These are phyloP conservation scores for Hericium rajendrae DNA, from an alignment of 768 basidiomycete genomes.

Conservation along the genomic window DNA sequence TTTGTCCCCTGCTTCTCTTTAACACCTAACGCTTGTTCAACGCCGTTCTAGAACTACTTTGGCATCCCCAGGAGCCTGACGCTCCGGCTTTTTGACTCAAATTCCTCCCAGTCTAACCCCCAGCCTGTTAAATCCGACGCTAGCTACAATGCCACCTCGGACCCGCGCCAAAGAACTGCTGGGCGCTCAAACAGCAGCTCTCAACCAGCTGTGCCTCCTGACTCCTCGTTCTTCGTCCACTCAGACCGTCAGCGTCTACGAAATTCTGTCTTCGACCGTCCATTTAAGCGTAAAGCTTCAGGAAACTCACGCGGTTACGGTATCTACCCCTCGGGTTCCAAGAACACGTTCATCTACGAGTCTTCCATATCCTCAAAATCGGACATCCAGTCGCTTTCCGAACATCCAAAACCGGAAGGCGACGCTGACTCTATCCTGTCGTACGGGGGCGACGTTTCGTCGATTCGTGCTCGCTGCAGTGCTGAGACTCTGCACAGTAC, in stretches of 20 bases:
- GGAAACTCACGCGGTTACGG: slow-evolving; percentile 7
- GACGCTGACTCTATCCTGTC: slow-evolving; percentile 13
- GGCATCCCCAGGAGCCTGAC: slow-evolving; percentile 5
- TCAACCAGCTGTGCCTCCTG: background rate
- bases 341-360: slow-evolving; percentile 12
- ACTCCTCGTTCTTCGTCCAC: background rate
- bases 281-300: slow-evolving; percentile 10
- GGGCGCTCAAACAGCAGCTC: background rate
- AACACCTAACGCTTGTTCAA: slow-evolving; percentile 1
- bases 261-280: slow-evolving; percentile 4
- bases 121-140: background rate
- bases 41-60: slow-evolving; percentile 9
- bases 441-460: slow-evolving; percentile 9
- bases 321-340: slow-evolving; percentile 11
- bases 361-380: slow-evolving; percentile 14
- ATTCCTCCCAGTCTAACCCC: background rate
- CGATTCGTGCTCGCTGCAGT: slow-evolving; percentile 9
- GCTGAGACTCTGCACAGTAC: slow-evolving; percentile 11
- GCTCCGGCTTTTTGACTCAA: background rate
- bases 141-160: background rate
- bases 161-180: background rate
- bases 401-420: slow-evolving; percentile 1
- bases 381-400: background rate
- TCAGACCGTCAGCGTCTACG: background rate
- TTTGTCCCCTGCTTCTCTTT: background rate